phyloP scores from a whole-genome alignment of 2,329 filamentous ascomycete species.

The Chalaropsis thielavioides region DNA sequence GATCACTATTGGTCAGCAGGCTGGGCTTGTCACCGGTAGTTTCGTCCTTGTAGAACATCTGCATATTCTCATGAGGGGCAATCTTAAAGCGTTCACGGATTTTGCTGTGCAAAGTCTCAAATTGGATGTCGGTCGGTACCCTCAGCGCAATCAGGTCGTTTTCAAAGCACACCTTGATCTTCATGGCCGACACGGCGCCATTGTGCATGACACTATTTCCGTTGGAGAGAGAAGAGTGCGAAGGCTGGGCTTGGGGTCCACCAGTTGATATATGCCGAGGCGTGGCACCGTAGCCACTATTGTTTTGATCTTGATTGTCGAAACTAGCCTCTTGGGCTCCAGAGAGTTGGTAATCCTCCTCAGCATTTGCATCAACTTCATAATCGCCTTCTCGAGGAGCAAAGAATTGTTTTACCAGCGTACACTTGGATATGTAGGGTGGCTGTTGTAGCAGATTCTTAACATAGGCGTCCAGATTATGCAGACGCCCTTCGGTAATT shows the following conservation, averaged over 20 bases:
- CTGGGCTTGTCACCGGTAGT: conserved; percentile 57
- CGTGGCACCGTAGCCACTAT: conserved; percentile 38
- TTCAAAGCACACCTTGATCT: conserved; percentile 90
- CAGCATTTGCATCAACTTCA: conserved; percentile 70
- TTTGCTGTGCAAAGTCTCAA: conserved; percentile 66
- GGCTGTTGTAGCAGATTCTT: conserved; percentile 78
- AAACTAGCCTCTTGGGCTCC: not conserved
- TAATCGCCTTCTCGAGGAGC: conserved; percentile 81
- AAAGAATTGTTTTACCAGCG: conserved; percentile 80
- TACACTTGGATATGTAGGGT: conserved; percentile 68
- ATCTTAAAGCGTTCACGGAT: conserved; percentile 73
- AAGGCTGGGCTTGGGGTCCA: conserved; percentile 26
- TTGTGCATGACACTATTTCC: not conserved
- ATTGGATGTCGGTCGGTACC: conserved; percentile 67
- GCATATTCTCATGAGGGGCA: conserved; percentile 49
- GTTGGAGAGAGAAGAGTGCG: conserved; percentile 34
- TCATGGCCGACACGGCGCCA: conserved; percentile 45
- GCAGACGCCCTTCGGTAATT: conserved; percentile 82
- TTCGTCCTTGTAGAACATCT: conserved; percentile 79
- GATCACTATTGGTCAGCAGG: conserved; percentile 64
- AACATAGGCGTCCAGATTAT: conserved; percentile 90
- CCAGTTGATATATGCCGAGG: conserved; percentile 30
- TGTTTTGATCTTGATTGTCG: conserved; percentile 31
- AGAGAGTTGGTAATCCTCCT: conserved; percentile 64
- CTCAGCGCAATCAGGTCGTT: conserved; percentile 85